Evolutionary conservation across 192 early-diverging fungal genomes (phyloP), one percentile per base, ranked within the genome.

Genomic region (Umbelopsis isabellina): DNA sequence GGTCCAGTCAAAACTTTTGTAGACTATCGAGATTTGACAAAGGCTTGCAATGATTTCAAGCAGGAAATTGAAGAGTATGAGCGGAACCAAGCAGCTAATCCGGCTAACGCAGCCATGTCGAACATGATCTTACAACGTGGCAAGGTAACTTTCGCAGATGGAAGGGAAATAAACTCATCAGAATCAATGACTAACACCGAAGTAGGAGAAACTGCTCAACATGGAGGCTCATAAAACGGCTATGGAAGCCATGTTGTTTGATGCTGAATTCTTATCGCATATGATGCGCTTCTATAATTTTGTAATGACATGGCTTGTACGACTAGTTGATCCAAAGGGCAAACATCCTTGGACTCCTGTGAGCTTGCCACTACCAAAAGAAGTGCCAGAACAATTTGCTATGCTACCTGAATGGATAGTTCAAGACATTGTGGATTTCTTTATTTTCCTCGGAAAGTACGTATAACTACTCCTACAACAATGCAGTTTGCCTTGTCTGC

Each of bases 341-440:
- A 45, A 74, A n/a, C 80, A 88, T 66, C 86, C 86, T n/a, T 73
- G 70, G 55, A 70, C 61, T 5, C 33, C 67, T 9, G 41, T 81
- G 6, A 18, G 46, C 20, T 69, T 89, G 16, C 87, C 87, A 6
- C 73, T 95, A 4, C 90, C 92, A 16, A 58, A 49, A 6, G 71
- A 82, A 2, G 75, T 86, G 0, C 85, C 90, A 1, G 71, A 82
- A 1, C 65, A 75, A 22, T 93, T 93, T 85, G 79, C 87, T 0
- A 91, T 89, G 75, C 85, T 98, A 5, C 97, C 97, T 15, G 95
- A 99, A 76, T 97, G 91, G 79, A 90, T 98, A 33, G 74, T 98
- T 30, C 95, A 97, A 73, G 97, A 99, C 73, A 85, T 94, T 50
- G 84, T 91, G 44, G 93, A 94, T 49, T 92, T 89, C 50, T 93